Evolutionary conservation across 2,329 filamentous ascomycete genomes (phyloP).

Genomic region (Fusarium poae): DNA sequence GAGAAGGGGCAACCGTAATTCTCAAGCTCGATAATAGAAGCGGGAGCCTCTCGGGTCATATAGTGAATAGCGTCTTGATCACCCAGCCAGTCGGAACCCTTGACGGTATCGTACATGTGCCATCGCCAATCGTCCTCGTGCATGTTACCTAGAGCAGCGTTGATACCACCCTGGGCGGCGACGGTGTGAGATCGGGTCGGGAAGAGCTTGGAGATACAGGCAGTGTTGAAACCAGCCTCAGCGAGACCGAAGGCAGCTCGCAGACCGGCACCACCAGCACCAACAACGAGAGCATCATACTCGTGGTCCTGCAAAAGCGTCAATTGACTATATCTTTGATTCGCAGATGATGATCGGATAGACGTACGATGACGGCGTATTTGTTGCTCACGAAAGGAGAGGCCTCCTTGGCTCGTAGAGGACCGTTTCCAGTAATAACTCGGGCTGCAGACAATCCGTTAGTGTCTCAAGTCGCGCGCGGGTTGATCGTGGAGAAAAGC

Average conservation of each 20-base stretch:
- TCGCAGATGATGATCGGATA: slow-evolving; percentile 12
- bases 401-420: slow-evolving; percentile 92
- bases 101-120: slow-evolving; percentile 99
- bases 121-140: slow-evolving; percentile 98
- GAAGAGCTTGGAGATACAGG: slow-evolving; percentile 89
- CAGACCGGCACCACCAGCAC: slow-evolving; percentile 84
- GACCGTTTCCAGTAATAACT: slow-evolving; percentile 82
- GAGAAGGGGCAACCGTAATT: slow-evolving; percentile 98
- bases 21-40: slow-evolving; percentile 93
- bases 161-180: slow-evolving; percentile 86
- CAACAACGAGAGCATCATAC: slow-evolving; percentile 96
- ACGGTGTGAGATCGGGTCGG: slow-evolving; percentile 88
- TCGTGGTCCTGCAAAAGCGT: slow-evolving; percentile 81
- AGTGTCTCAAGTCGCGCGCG: slow-evolving; percentile 31
- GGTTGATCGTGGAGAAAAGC: slow-evolving; percentile 47
- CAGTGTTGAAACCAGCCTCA: slow-evolving; percentile 90
- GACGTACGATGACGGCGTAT: slow-evolving; percentile 91
- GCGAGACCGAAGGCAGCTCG: slow-evolving; percentile 88
- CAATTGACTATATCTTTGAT: slow-evolving; percentile 36
- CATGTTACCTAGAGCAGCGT: slow-evolving; percentile 93
- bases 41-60: slow-evolving; percentile 95
- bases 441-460: slow-evolving; percentile 67
- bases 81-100: slow-evolving; percentile 96
- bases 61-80: slow-evolving; percentile 99
- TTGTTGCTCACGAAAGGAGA: slow-evolving; percentile 87